Base-by-base conservation (phyloP, 805 yeast genomes). In the Cyberlindnera petersonii region DNA sequence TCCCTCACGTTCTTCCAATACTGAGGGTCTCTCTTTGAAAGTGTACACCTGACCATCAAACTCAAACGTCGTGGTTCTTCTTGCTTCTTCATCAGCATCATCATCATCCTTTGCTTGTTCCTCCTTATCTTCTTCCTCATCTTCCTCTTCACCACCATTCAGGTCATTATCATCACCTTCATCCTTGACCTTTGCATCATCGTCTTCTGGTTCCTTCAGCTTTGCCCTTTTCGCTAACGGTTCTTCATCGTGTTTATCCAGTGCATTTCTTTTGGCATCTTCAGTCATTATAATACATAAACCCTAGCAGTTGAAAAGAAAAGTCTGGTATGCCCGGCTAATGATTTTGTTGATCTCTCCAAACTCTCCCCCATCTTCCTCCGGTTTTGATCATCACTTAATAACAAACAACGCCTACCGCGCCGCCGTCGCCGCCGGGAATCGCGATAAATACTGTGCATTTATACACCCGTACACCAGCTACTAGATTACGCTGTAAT, bases 1-100 rank as follows among this genome's bases (percentile, higher is more conserved):
- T 0, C 96, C 95, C 46, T 87, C 95, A 42, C 83, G 75, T 56
- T 93, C 99, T 58, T 91, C 98, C 9, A 89, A 71, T 4, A 88
- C 98, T 5, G 96, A 87, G 0, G 98, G 93, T 43, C 97, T 71
- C 59, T 91, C 98, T 52, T 84, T 86, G 63, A 84, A 93, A 17
- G 86, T 77, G 59, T 89, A 87, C 41, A 73, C 69, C 13, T 75
- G 76, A 1, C 96, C 96, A 56, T 86, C 95, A 58, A 68, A 69
- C 43, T 59, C 62, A 42, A 69, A 68, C 26, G 58, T 68, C 16
- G 65, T 68, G 10, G 62, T 58, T 6, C 70, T 63, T 33, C 56
- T 64, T 32, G 56, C 60, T 37, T 56, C 64, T 35, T 62, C 62
- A 27, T 56, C 64, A 4, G 45, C 62, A 11, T 55, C 64, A 6